These are phyloP conservation scores for Stipa capillata DNA, from an alignment of 176 grass and related monocot species.

Conservation along the genomic window DNA sequence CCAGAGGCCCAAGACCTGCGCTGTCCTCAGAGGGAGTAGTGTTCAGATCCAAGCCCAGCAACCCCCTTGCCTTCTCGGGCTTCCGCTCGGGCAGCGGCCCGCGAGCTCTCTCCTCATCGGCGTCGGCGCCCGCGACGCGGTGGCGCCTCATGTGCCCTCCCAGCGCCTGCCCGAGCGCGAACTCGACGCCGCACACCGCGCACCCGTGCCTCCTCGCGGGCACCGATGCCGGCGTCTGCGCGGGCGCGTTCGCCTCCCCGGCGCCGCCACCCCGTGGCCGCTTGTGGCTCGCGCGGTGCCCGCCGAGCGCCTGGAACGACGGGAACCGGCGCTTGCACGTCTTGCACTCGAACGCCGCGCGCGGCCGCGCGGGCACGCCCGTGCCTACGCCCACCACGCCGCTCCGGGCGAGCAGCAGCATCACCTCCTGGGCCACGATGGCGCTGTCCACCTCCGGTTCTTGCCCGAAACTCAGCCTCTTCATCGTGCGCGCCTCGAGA, in stretches of 20 bases:
- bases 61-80: not conserved
- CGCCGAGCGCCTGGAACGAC: constrained; percentile 67
- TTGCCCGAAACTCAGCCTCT: constrained; percentile 17
- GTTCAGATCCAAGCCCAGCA: constrained; percentile 33
- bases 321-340: constrained; percentile 50
- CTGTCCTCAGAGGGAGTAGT: not conserved
- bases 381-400: not conserved
- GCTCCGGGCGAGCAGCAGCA: constrained; percentile 23
- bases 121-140: not conserved
- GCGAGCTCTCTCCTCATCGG: not conserved
- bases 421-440: constrained; percentile 22
- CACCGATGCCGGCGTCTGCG: not conserved
- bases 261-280: constrained; percentile 1
- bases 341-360: constrained; percentile 54
- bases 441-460: constrained; percentile 20
- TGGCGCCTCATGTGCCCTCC: constrained; percentile 76
- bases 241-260: too few species aligned
- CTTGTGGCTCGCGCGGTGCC: constrained; percentile 56
- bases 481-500: too few species aligned
- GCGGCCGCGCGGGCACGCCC: constrained; percentile 24
- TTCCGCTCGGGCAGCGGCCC: not conserved
- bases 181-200: constrained; percentile 49
- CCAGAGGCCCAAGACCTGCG: not conserved
- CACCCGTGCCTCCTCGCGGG: constrained; percentile 43
- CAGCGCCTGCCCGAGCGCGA: constrained; percentile 52